Evolutionary conservation across 768 basidiomycete genomes (phyloP).

Genomic region (Lanmaoa pseudosensibilis): DNA sequence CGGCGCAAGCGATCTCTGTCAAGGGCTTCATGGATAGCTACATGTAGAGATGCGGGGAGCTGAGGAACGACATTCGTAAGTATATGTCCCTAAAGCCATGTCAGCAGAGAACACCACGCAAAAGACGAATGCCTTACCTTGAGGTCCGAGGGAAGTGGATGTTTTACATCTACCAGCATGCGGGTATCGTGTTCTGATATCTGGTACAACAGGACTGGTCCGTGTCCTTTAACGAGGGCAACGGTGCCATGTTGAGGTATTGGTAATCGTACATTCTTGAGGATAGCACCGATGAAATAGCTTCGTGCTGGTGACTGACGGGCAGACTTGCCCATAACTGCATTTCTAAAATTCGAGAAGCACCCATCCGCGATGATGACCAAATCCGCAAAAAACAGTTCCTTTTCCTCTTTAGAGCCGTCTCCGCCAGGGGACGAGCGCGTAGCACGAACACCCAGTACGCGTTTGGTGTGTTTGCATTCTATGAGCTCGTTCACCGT

Average conservation of each 20-base stretch:
- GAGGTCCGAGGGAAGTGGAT: constrained; percentile 78
- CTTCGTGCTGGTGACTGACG: constrained; percentile 58
- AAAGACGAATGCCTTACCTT: constrained; percentile 46
- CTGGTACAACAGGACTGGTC: constrained; percentile 92
- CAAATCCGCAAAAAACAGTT: constrained; percentile 68
- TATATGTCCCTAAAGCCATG: constrained; percentile 57
- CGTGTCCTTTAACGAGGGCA: constrained; percentile 72
- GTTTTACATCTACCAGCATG: constrained; percentile 89
- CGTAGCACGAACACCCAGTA: constrained; percentile 69
- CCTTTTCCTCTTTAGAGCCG: constrained; percentile 41
- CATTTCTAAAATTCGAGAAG: constrained; percentile 84
- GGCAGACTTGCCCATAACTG: constrained; percentile 56
- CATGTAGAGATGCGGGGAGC: constrained; percentile 72
- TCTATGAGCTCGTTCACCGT: constrained; percentile 77
- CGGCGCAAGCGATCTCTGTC: constrained; percentile 77
- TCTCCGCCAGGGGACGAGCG: constrained; percentile 35
- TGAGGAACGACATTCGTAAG: constrained; percentile 72
- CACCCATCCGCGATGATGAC: constrained; percentile 93
- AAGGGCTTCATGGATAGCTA: constrained; percentile 65
- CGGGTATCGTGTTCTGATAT: constrained; percentile 87
- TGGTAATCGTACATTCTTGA: constrained; percentile 74
- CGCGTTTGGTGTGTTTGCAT: constrained; percentile 46
- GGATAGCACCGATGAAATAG: constrained; percentile 82
- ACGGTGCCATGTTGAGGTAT: constrained; percentile 83
- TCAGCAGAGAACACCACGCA: constrained; percentile 1